These are phyloP conservation scores for Boletus edulis DNA, from an alignment of 768 basidiomycete genomes.

Conservation along the genomic window DNA sequence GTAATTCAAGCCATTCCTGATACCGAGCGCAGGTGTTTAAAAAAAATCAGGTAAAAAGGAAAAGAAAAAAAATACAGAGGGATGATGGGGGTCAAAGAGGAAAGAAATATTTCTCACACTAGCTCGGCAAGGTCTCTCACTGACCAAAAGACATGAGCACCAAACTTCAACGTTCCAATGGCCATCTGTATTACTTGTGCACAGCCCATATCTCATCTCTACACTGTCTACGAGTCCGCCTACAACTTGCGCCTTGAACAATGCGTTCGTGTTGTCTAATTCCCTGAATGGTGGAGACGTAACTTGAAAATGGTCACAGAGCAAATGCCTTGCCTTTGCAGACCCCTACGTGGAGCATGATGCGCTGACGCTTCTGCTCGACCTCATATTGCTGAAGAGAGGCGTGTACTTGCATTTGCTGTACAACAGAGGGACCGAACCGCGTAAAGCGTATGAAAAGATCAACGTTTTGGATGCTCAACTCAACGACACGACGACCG, in stretches of 20 bases:
- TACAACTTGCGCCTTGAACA: slow-evolving; percentile 80
- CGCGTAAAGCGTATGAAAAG: slow-evolving; percentile 42
- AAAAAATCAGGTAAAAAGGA: too few species aligned
- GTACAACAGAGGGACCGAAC: slow-evolving; percentile 73
- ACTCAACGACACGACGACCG: neutral
- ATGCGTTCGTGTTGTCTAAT: slow-evolving; percentile 54
- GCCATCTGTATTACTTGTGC: slow-evolving; percentile 82
- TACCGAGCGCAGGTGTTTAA: too few species aligned
- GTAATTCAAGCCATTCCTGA: too few species aligned
- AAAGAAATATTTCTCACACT: slow-evolving; percentile 2
- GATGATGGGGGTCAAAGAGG: too few species aligned
- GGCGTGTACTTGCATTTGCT: slow-evolving; percentile 80
- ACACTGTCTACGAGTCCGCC: slow-evolving; percentile 78
- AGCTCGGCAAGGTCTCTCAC: neutral
- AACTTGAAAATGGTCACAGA: slow-evolving; percentile 35
- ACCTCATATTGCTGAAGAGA: slow-evolving; percentile 78
- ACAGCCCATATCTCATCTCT: slow-evolving; percentile 59
- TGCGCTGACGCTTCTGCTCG: slow-evolving; percentile 65
- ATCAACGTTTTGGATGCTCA: neutral
- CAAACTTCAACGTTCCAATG: slow-evolving; percentile 40
- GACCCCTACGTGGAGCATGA: slow-evolving; percentile 91
- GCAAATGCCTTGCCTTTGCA: slow-evolving; percentile 62
- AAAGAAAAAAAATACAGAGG: too few species aligned
- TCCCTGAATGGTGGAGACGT: neutral
- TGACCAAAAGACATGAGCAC: neutral